Evolutionary conservation across 306 rosid genomes (phyloP), one percentile per base, ranked within the genome.

Genomic region (Sicyos edulis): DNA sequence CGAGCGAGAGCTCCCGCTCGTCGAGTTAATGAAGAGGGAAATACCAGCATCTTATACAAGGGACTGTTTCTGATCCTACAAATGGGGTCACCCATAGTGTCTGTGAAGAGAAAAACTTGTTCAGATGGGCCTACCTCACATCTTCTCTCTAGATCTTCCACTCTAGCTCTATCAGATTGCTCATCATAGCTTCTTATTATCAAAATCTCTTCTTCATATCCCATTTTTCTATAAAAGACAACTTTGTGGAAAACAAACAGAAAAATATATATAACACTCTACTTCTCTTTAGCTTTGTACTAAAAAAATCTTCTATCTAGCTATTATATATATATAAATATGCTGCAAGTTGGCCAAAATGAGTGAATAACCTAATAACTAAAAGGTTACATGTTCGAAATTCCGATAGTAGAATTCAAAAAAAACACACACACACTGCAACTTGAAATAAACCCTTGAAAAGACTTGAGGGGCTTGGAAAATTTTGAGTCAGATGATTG

Each of bases 11-110:
- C 40, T 34, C 40, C 4, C 40, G 44, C 44, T 37, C 44, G 44
- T 37, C 44, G 44, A 37, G 8, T 37, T 37, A 37, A 37, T 6
- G 44, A 37, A 37, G 66, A 60, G 17, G 52, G 29, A 65, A 45
- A 21, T 44, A 93, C 98, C 92, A 93, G 96, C 98, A 93, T 88
- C 75, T 77, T 88, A 89, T 79, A 88, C 88, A 87, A 79, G 78
- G 95, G 98, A 79, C 97, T 87, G 79, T 88, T 93, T 66, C 95
- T 66, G 77, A 93, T 90, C 87, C 98, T 93, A 82, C 97, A 93
- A 34, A 93, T 93, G 91, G 96, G 98, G 97, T 93, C 98, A 76
- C 97, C 98, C 88, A 90, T 67, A 75, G 92, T 84, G 81, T 93
- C 97, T 44, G 92, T 86, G 96, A 83, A 93, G 96, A 93, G 96